These are phyloP conservation scores for Yamadazyma pseudoaaseri DNA, from an alignment of 1,139 yeast species.

Conservation along the genomic window DNA sequence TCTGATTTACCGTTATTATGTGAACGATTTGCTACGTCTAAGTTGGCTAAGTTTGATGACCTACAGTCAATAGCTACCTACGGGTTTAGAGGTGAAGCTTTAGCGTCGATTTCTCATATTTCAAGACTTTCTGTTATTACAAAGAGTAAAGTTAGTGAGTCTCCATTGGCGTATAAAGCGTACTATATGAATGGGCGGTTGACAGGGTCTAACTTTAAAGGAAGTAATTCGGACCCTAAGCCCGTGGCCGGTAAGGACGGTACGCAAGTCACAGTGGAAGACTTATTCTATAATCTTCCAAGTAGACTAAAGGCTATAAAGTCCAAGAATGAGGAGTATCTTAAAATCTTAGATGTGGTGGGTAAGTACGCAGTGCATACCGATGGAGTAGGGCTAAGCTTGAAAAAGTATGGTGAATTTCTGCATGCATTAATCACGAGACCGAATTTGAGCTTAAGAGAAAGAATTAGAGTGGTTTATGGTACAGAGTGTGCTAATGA, in stretches of 20 bases:
- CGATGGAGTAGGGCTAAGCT: slow-evolving; percentile 65
- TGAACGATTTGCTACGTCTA: slow-evolving; percentile 59
- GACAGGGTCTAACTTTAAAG: slow-evolving; percentile 36
- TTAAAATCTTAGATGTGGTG: slow-evolving; percentile 75
- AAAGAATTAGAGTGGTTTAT: slow-evolving; percentile 70
- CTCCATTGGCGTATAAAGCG: slow-evolving; percentile 66
- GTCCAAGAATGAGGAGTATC: slow-evolving; percentile 71
- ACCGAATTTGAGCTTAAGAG: slow-evolving; percentile 47
- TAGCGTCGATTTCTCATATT: slow-evolving; percentile 62
- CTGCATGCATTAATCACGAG: slow-evolving; percentile 57
- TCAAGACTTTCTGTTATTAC: slow-evolving; percentile 74
- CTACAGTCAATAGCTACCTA: slow-evolving; percentile 48
- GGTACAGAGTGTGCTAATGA: slow-evolving; percentile 73
- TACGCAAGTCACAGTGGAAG: slow-evolving; percentile 83
- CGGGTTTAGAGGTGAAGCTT: slow-evolving; percentile 64
- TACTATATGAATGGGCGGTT: slow-evolving; percentile 64
- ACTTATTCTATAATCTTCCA: slow-evolving; percentile 85
- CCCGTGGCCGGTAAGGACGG: slow-evolving; percentile 89
- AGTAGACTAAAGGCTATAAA: slow-evolving; percentile 68
- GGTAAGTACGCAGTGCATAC: slow-evolving; percentile 84
- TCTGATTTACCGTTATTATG: slow-evolving; percentile 50
- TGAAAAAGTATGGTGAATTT: slow-evolving; percentile 74
- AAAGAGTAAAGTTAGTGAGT: slow-evolving; percentile 46
- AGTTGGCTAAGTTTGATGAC: slow-evolving; percentile 49
- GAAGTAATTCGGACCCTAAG: slow-evolving; percentile 45